Percentiles rank a stretch among this genome's conserved stretches.
Evolutionary conservation across 2,329 filamentous ascomycete genomes (phyloP).

Genomic region (Botrytis fragariae): DNA sequence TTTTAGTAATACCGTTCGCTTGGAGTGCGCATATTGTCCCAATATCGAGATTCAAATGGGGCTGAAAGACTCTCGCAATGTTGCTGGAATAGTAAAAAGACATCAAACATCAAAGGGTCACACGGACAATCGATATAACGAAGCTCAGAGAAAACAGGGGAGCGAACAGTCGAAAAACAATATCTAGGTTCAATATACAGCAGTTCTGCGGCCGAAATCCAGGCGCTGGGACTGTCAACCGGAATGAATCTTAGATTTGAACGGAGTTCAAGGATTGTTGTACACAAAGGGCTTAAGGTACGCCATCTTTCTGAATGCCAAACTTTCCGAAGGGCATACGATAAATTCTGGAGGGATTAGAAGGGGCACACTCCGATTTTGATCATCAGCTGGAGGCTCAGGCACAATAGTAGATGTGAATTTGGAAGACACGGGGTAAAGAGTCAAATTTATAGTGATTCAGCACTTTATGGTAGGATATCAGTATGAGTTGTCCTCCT

Average conservation of each 20-base stretch:
- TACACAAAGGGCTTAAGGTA: too few relatives aligned
- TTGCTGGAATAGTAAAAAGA: background rate
- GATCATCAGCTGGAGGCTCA: background rate
- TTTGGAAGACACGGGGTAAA: background rate
- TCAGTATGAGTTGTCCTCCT: background rate
- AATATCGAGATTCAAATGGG: background rate
- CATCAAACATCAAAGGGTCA: background rate
- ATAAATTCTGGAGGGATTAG: background rate
- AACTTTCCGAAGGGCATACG: background rate
- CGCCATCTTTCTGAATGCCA: too few relatives aligned
- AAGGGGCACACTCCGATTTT: background rate
- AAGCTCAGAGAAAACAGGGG: background rate
- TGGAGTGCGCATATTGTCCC: background rate
- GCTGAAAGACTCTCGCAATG: background rate
- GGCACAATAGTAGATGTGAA: background rate
- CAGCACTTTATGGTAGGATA: background rate
- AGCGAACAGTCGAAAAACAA: background rate
- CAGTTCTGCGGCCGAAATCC: background rate
- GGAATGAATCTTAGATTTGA: background rate
- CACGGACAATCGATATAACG: background rate
- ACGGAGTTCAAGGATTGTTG: background rate
- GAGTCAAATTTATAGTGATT: too few relatives aligned
- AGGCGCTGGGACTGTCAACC: background rate
- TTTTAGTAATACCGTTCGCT: background rate
- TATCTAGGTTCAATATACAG: background rate